These are phyloP conservation scores for Aspergillus pseudotamarii DNA, from an alignment of 2,329 filamentous ascomycete genomes.

Conservation along the genomic window DNA sequence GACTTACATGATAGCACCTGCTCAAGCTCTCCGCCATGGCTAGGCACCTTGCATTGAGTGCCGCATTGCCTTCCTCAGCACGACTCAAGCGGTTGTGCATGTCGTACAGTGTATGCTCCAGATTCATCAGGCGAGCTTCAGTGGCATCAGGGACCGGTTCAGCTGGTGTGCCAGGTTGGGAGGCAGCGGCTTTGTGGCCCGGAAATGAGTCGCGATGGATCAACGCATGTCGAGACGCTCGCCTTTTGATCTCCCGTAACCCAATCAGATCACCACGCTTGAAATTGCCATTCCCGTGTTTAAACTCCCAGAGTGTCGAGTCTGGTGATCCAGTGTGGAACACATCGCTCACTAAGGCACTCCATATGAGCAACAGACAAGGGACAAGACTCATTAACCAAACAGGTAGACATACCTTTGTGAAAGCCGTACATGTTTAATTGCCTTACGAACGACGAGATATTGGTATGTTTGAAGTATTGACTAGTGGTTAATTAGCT, in stretches of 20 bases:
- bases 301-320: conserved; percentile 96
- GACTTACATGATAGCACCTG: conserved; percentile 67
- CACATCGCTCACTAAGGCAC: conserved; percentile 81
- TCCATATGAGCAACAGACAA: conserved; percentile 15
- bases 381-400: not conserved
- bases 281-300: conserved; percentile 96
- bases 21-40: conserved; percentile 78
- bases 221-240: conserved; percentile 87
- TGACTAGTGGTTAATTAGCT: conserved; percentile 60
- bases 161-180: conserved; percentile 81
- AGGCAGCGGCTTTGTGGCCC: conserved; percentile 71
- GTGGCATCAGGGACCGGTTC: conserved; percentile 79
- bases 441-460: conserved; percentile 96
- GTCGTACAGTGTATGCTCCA: conserved; percentile 85
- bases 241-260: conserved; percentile 90
- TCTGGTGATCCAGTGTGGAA: conserved; percentile 95
- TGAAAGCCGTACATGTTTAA: conserved; percentile 99
- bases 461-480: conserved; percentile 99
- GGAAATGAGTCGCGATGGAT: conserved; percentile 91
- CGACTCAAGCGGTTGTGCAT: conserved; percentile 74
- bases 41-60: conserved; percentile 79
- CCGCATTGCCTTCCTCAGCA: conserved; percentile 79
- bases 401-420: conserved; percentile 69
- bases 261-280: conserved; percentile 91
- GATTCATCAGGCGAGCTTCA: conserved; percentile 71